Conservation (phyloP, 306 rosid genomes). For the peach (Prunus persica) region DNA sequence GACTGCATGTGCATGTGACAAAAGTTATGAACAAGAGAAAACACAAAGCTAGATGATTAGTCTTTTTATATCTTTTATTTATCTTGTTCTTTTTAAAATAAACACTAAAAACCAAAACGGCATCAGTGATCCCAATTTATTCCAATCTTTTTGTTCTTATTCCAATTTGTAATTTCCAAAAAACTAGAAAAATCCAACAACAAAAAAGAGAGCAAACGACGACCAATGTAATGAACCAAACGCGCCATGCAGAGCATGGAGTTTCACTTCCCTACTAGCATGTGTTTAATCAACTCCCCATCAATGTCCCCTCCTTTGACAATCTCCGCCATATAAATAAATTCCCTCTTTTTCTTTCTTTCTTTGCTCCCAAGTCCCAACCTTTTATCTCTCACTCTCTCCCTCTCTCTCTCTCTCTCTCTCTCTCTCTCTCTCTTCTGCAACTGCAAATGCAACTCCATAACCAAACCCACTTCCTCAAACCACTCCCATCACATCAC, state of each 20-base stretch:
- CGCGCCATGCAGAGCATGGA: background rate
- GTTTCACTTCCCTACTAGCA: background rate
- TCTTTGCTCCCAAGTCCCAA: background rate
- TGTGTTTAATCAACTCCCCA: background rate
- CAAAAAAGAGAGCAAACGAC: background rate
- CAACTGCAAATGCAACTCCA: conserved; percentile 21
- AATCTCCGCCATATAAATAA: conserved; percentile 9
- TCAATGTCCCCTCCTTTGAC: background rate
- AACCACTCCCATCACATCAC: background rate
- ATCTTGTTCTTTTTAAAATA: background rate
- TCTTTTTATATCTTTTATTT: background rate
- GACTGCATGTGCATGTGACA: background rate
- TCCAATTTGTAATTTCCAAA: background rate
- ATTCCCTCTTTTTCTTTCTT: background rate
- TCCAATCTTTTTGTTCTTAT: background rate
- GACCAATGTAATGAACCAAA: background rate
- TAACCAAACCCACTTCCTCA: conserved; percentile 4
- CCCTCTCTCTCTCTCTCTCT: background rate
- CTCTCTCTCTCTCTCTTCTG: background rate
- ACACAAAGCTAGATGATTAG: too few species aligned
- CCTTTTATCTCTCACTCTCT: background rate
- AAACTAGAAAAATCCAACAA: background rate
- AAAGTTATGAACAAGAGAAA: background rate
- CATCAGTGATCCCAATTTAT: background rate
- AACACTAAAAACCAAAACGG: background rate